phyloP scores from a whole-genome alignment of 768 basidiomycete species.

The Lepiota subincarnata region DNA sequence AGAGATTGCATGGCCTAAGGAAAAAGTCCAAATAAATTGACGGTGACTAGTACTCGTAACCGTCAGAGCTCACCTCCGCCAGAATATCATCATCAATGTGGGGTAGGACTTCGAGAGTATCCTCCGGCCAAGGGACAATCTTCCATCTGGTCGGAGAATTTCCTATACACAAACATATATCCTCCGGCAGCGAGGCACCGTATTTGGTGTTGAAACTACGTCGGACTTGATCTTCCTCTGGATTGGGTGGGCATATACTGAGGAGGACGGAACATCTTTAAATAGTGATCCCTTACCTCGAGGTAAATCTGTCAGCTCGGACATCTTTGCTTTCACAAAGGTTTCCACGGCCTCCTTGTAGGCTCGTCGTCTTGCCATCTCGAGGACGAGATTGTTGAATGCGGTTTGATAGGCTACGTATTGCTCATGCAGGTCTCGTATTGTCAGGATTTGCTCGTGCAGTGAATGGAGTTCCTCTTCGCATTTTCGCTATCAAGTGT shows the following conservation, averaged over 20 bases:
- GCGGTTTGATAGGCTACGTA: conserved; percentile 70
- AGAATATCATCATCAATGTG: conserved; percentile 58
- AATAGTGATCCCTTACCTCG: conserved; percentile 44
- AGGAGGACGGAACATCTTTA: background rate
- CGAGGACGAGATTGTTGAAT: conserved; percentile 68
- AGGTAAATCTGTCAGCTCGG: conserved; percentile 58
- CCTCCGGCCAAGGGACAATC: conserved; percentile 54
- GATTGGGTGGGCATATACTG: conserved; percentile 5
- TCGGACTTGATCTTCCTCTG: conserved; percentile 67
- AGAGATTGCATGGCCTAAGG: conserved; percentile 22
- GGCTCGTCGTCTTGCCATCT: conserved; percentile 63
- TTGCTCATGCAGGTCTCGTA: conserved; percentile 61
- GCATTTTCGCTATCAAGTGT: conserved; percentile 39
- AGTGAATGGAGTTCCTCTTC: conserved; percentile 51
- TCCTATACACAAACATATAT: conserved; percentile 73
- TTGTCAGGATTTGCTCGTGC: conserved; percentile 55
- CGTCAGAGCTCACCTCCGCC: conserved; percentile 36
- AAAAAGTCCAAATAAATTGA: background rate
- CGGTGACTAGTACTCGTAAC: background rate
- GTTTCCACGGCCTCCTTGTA: conserved; percentile 65
- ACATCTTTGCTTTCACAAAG: conserved; percentile 61
- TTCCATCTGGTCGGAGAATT: conserved; percentile 75
- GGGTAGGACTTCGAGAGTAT: conserved; percentile 55
- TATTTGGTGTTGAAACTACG: conserved; percentile 70
- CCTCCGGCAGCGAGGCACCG: conserved; percentile 70